Conservation (phyloP, 2,329 filamentous ascomycete genomes). For the Ceratocystis cubensis region DNA sequence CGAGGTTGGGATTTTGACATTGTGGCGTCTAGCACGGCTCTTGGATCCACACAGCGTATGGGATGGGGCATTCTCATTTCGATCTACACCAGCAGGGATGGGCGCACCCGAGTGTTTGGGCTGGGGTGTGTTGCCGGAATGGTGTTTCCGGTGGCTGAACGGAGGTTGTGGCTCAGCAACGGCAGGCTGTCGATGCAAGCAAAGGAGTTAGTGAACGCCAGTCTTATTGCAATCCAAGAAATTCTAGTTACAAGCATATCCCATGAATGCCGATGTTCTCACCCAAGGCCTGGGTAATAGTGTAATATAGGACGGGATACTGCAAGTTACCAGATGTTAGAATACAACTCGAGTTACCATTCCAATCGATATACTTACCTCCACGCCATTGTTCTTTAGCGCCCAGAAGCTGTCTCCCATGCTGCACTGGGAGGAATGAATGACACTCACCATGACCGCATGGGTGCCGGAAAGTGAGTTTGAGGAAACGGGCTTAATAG, state of each 20-base stretch:
- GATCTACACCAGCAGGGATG: background rate
- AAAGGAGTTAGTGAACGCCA: background rate
- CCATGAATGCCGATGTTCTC: background rate
- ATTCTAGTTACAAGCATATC: background rate
- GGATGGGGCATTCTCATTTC: slow-evolving; percentile 28
- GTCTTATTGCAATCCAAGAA: background rate
- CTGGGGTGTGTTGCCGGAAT: slow-evolving; percentile 36
- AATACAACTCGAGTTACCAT: too few species aligned
- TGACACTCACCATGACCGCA: too few species aligned
- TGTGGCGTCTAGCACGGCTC: too few species aligned
- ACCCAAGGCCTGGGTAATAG: background rate
- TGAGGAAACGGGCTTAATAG: background rate
- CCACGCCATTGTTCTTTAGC: too few species aligned
- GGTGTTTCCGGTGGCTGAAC: background rate
- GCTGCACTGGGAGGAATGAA: background rate
- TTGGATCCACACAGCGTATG: too few species aligned
- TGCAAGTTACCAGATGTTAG: too few species aligned
- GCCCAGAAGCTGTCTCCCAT: too few species aligned
- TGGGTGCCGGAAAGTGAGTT: background rate
- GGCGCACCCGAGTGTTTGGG: too few species aligned
- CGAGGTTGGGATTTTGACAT: too few species aligned
- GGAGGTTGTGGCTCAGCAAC: slow-evolving; percentile 7
- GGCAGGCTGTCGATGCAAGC: background rate
- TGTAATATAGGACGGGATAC: background rate
- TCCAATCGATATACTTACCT: too few species aligned